A percentile compares a stretch with the other conserved stretches of the same genome.
phyloP scores from a whole-genome alignment of 1,284 basidiomycete species.

The Phaffia rhodozyma region DNA sequence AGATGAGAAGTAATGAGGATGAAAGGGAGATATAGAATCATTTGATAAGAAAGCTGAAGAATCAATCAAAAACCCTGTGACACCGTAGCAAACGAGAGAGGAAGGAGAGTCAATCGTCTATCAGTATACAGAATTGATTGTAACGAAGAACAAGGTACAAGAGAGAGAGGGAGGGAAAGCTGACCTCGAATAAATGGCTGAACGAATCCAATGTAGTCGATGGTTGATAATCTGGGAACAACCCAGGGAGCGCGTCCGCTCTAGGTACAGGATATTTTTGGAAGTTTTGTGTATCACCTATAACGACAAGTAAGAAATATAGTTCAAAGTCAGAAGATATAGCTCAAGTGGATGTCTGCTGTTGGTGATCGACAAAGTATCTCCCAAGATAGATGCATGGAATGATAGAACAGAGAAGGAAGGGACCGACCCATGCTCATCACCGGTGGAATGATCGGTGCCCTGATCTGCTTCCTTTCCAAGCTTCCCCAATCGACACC shows the following conservation, averaged over 20 bases:
- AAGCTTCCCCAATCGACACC: conserved; percentile 38
- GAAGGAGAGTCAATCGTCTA: background rate
- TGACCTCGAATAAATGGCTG: conserved; percentile 6
- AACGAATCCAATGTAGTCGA: conserved; percentile 1
- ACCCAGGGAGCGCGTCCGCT: conserved; percentile 23
- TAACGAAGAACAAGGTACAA: background rate
- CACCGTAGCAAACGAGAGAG: background rate
- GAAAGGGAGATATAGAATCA: background rate
- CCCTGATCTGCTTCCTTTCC: conserved; percentile 37
- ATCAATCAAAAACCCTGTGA: too few relatives aligned
- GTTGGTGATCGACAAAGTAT: background rate
- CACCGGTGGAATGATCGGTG: conserved; percentile 40
- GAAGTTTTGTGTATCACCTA: conserved; percentile 38
- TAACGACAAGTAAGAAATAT: background rate
- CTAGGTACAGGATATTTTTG: conserved; percentile 35
- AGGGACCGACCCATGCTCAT: conserved; percentile 34
- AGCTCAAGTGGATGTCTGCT: background rate
- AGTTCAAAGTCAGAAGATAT: background rate
- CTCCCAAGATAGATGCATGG: too few relatives aligned
- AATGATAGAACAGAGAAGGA: background rate
- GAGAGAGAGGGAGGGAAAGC: background rate
- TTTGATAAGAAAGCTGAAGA: background rate
- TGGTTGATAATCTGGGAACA: conserved; percentile 5
- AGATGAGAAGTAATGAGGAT: background rate
- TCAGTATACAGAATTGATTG: background rate